Percentiles rank a stretch among this genome's conserved stretches.
phyloP scores from a whole-genome alignment of 163 green algal species.

The Trebouxiophyceae sp. region DNA sequence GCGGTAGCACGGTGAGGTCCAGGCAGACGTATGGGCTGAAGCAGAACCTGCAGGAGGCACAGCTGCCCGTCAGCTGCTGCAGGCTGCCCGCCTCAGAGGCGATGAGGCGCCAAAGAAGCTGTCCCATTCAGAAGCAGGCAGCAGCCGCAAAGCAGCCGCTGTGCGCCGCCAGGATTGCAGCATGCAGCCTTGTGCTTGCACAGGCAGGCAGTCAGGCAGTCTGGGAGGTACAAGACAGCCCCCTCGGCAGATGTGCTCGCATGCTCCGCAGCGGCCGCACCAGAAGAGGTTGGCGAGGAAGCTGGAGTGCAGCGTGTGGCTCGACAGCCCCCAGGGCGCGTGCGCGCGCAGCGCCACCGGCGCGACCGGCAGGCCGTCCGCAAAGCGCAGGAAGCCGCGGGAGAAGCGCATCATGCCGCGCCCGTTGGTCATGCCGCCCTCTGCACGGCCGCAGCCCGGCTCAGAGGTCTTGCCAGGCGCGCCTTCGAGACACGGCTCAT shows the following conservation, averaged over 20 bases:
- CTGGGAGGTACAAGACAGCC: too few species aligned
- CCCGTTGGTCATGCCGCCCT: conserved; percentile 60
- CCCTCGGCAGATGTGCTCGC: too few species aligned
- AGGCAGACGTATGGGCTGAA: conserved; percentile 35
- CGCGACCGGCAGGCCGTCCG: conserved; percentile 32
- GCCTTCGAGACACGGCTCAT: too few species aligned
- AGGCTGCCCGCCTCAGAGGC: too few species aligned
- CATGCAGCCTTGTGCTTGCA: too few species aligned
- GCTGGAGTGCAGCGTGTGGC: conserved; percentile 43
- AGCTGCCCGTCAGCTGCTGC: too few species aligned
- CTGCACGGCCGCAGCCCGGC: conserved; percentile 10
- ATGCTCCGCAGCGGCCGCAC: conserved; percentile 11
- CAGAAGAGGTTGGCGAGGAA: conserved; percentile 54
- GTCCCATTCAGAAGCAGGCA: too few species aligned
- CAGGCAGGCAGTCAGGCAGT: too few species aligned
- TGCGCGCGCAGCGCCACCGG: conserved; percentile 37
- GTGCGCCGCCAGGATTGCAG: too few species aligned
- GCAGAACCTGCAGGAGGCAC: conserved; percentile 18
- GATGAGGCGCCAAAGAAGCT: too few species aligned
- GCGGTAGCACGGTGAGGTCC: conserved; percentile 38
- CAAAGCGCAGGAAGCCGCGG: conserved; percentile 49
- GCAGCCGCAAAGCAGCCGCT: too few species aligned
- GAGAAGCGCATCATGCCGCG: conserved; percentile 43
- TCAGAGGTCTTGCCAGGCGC: too few species aligned
- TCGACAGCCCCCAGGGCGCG: conserved; percentile 19